phyloP scores from a whole-genome alignment of 2,329 filamentous ascomycete genomes.

The Alternaria sp. region DNA sequence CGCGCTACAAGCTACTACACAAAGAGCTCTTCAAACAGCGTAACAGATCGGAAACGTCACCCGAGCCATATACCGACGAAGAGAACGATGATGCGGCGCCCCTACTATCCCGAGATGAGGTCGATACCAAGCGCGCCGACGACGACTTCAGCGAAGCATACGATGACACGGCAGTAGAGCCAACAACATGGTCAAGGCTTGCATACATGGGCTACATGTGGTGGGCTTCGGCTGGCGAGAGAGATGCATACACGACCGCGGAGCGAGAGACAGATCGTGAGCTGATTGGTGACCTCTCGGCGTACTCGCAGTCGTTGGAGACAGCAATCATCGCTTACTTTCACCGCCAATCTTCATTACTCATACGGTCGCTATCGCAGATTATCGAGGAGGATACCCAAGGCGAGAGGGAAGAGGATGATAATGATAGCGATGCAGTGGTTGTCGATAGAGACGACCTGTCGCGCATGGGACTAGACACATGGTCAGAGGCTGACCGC shows the following conservation, averaged over 20 bases:
- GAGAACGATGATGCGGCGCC: slow-evolving; percentile 36
- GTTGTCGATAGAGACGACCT: slow-evolving; percentile 71
- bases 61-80: slow-evolving; percentile 29
- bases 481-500: slow-evolving; percentile 77
- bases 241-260: slow-evolving; percentile 63
- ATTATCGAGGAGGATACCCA: slow-evolving; percentile 64
- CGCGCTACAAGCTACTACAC: slow-evolving; percentile 66
- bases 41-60: slow-evolving; percentile 33
- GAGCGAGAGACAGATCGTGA: slow-evolving; percentile 62
- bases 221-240: slow-evolving; percentile 87
- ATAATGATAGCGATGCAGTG: slow-evolving; percentile 48
- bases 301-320: slow-evolving; percentile 62
- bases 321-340: slow-evolving; percentile 83
- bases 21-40: slow-evolving; percentile 48
- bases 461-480: slow-evolving; percentile 77
- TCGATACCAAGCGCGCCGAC: slow-evolving; percentile 39
- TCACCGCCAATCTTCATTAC: slow-evolving; percentile 74
- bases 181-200: slow-evolving; percentile 72
- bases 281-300: slow-evolving; percentile 55
- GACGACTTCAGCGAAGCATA: slow-evolving; percentile 49
- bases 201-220: slow-evolving; percentile 88
- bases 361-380: slow-evolving; percentile 70
- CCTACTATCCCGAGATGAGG: slow-evolving; percentile 34
- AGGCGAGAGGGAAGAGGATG: slow-evolving; percentile 48
- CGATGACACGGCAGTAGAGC: slow-evolving; percentile 60